phyloP scores from a whole-genome alignment of 2,329 filamentous ascomycete species.

The Neocatenulostroma microsporum region DNA sequence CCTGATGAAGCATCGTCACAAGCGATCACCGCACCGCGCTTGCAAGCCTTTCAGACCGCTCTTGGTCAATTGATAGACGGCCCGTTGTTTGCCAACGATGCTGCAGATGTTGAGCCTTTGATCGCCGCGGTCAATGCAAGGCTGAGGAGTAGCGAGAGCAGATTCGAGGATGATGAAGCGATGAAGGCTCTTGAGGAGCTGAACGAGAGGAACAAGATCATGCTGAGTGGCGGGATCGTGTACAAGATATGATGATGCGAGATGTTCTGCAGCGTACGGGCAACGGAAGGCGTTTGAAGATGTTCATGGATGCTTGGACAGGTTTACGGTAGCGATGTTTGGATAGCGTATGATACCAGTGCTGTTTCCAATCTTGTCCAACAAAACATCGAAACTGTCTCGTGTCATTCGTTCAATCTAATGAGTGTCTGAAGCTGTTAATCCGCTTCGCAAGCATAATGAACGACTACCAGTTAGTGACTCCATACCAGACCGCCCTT shows the following conservation, averaged over 20 bases:
- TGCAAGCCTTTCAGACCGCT: conserved; percentile 68
- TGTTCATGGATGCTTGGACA: too few species aligned
- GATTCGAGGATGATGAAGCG: conserved; percentile 66
- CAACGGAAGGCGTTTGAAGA: too few species aligned
- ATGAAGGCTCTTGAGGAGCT: conserved; percentile 69
- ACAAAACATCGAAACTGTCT: too few species aligned
- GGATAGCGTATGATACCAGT: too few species aligned
- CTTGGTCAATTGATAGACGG: conserved; percentile 78
- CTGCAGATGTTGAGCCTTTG: conserved; percentile 65
- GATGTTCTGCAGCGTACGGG: too few species aligned
- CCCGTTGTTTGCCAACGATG: conserved; percentile 78
- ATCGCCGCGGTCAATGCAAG: conserved; percentile 74
- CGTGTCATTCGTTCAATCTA: too few species aligned
- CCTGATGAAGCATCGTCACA: conserved; percentile 33
- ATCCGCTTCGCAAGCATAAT: too few species aligned
- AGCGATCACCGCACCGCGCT: conserved; percentile 53
- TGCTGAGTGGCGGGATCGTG: conserved; percentile 51
- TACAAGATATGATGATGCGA: conserved; percentile 37
- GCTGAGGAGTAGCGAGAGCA: conserved; percentile 49
- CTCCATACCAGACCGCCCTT: too few species aligned
- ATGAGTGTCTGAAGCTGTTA: too few species aligned
- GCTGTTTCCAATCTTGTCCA: too few species aligned
- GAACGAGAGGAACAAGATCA: conserved; percentile 80
- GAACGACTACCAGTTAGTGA: too few species aligned
- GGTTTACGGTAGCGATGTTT: too few species aligned